Conservation (phyloP, 441 rosid species). For the Arabidopsis hybrid region DNA sequence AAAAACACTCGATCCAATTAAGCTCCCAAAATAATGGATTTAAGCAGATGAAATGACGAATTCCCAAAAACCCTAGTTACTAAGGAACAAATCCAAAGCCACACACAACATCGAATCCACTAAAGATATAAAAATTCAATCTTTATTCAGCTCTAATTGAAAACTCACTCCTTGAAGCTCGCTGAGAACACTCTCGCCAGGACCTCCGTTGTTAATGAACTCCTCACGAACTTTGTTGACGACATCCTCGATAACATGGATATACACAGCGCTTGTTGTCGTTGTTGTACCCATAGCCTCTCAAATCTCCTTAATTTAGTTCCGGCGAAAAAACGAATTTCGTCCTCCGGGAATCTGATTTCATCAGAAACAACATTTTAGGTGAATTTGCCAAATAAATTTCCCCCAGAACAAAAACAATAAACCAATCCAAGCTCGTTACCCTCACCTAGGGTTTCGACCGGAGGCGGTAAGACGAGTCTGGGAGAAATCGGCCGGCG, state of each 20-base stretch:
- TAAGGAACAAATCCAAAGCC: conserved; percentile 42
- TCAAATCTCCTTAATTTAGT: conserved; percentile 20
- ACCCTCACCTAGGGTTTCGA: conserved; percentile 47
- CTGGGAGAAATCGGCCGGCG: conserved; percentile 17
- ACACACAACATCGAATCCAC: conserved; percentile 17
- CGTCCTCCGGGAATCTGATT: conserved; percentile 33
- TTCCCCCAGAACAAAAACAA: not conserved
- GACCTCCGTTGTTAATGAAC: conserved; percentile 83
- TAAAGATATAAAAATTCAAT: conserved; percentile 15
- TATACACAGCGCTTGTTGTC: conserved; percentile 76
- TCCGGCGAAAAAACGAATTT: conserved; percentile 16
- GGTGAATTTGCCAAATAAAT: not conserved
- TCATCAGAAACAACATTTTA: conserved; percentile 23
- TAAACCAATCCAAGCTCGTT: not conserved
- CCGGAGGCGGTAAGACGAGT: conserved; percentile 6
- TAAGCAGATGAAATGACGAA: conserved; percentile 2
- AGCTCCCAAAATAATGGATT: conserved; percentile 22
- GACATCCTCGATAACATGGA: conserved; percentile 94
- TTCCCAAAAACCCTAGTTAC: conserved; percentile 51
- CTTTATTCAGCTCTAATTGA: not conserved
- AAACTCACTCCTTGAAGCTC: conserved; percentile 93
- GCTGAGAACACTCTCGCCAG: conserved; percentile 83
- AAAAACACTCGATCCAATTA: conserved; percentile 19
- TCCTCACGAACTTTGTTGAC: conserved; percentile 91
- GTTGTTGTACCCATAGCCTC: conserved; percentile 66